phyloP scores from a whole-genome alignment of 225 moss, liverwort and hornwort genomes.

The Ulota crispa region DNA sequence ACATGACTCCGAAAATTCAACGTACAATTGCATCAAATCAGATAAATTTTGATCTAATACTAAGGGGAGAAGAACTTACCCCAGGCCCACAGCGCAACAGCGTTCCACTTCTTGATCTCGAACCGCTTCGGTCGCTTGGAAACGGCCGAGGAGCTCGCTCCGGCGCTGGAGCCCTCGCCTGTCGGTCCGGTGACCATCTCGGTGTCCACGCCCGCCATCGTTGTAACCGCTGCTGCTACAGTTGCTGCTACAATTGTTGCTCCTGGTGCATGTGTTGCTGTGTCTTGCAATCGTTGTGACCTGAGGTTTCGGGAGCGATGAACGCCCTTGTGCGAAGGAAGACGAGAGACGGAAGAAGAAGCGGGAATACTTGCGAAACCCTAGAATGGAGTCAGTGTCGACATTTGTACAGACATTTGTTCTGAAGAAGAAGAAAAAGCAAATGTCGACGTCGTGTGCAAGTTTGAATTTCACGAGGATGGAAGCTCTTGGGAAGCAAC shows the following conservation, averaged over 20 bases:
- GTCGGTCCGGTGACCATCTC: slow-evolving; percentile 57
- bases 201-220: slow-evolving; percentile 55
- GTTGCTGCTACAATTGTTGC: not conserved
- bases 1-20: not conserved
- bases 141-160: slow-evolving; percentile 65
- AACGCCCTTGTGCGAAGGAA: not conserved
- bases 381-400: not conserved
- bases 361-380: not conserved
- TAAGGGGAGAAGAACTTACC: slow-evolving; percentile 32
- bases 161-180: slow-evolving; percentile 72
- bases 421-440: not conserved
- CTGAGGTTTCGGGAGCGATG: not conserved
- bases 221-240: not conserved
- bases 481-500: not conserved
- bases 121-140: slow-evolving; percentile 87
- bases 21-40: not conserved
- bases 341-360: not conserved
- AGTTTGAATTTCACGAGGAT: not conserved
- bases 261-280: not conserved
- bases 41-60: not conserved
- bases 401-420: slow-evolving; percentile 5
- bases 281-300: not conserved
- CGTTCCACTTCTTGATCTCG: slow-evolving; percentile 98
- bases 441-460: not conserved
- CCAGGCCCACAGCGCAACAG: slow-evolving; percentile 95